Evolutionary conservation across 352 stramenopile genomes (phyloP).

Genomic region (Phytophthora parvispora): DNA sequence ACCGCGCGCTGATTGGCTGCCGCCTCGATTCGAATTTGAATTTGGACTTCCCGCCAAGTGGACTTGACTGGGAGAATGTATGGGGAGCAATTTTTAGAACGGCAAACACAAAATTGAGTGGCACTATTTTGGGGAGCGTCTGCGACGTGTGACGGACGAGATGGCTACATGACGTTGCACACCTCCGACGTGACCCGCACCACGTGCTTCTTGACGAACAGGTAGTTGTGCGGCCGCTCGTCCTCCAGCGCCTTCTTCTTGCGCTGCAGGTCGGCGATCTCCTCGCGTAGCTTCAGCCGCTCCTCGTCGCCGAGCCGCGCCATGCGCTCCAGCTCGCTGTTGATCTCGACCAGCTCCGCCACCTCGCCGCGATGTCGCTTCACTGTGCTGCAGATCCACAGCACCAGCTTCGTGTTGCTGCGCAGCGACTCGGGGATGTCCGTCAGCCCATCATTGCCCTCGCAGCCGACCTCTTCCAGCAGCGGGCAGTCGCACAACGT

Average conservation of each 20-base stretch:
- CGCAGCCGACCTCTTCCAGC: slow-evolving; percentile 64
- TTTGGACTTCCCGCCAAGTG: slow-evolving; percentile 18
- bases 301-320: slow-evolving; percentile 81
- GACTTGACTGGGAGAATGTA: not conserved
- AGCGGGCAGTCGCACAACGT: slow-evolving; percentile 75
- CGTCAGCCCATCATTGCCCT: slow-evolving; percentile 63
- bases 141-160: slow-evolving; percentile 43
- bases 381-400: slow-evolving; percentile 87
- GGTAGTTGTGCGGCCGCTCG: slow-evolving; percentile 77
- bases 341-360: slow-evolving; percentile 80
- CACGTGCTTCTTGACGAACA: slow-evolving; percentile 77
- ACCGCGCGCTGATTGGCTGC: slow-evolving; percentile 1
- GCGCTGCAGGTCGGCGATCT: slow-evolving; percentile 67
- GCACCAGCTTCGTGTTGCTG: slow-evolving; percentile 75
- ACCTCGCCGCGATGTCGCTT: slow-evolving; percentile 75
- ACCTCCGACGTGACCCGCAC: slow-evolving; percentile 63
- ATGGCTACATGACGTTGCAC: slow-evolving; percentile 71
- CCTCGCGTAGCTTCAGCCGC: slow-evolving; percentile 70
- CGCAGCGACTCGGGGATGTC: slow-evolving; percentile 77
- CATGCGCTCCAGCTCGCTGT: slow-evolving; percentile 76
- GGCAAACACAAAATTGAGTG: not conserved
- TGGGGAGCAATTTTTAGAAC: not conserved
- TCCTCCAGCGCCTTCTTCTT: slow-evolving; percentile 69
- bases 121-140: not conserved
- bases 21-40: slow-evolving; percentile 13